A percentile compares a stretch with the other conserved stretches of the same genome.
phyloP scores from a whole-genome alignment of 768 basidiomycete species.

The Mycena rosella region DNA sequence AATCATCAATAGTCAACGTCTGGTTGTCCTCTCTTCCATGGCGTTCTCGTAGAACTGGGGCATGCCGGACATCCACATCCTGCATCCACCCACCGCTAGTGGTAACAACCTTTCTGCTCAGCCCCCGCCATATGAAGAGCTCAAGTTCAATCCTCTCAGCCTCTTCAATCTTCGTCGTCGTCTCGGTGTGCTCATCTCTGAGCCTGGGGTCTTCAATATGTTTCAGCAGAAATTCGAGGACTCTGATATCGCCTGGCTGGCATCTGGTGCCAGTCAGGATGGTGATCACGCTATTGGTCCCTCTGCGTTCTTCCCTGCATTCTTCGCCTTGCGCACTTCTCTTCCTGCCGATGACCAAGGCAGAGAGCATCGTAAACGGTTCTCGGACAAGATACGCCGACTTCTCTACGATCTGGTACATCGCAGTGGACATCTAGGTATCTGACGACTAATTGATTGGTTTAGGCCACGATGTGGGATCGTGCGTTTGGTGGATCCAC shows the following conservation, averaged over 20 bases:
- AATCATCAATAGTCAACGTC: no score
- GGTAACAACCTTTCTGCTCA: no score
- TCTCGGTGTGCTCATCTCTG: background rate
- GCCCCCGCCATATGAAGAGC: background rate
- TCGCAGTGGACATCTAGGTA: background rate
- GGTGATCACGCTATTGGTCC: background rate
- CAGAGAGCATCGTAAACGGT: background rate
- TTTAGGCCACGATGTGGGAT: conserved; percentile 12
- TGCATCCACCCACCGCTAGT: no score
- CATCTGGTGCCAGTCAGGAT: conserved; percentile 2
- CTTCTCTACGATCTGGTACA: conserved; percentile 10
- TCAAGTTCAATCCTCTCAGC: conserved; percentile 9
- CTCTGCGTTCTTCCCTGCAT: background rate
- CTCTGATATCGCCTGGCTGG: conserved; percentile 5
- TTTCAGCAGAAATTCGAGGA: background rate
- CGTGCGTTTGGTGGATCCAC: conserved; percentile 2
- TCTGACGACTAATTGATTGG: no score
- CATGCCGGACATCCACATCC: no score
- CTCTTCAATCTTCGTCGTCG: background rate
- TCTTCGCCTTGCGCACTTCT: background rate
- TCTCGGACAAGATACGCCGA: background rate
- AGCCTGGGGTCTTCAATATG: background rate
- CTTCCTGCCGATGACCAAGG: background rate
- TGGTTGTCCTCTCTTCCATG: no score
- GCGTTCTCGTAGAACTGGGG: no score